phyloP scores from a whole-genome alignment of 1,139 yeast genomes.

The Trichomonascaceae sp. region DNA sequence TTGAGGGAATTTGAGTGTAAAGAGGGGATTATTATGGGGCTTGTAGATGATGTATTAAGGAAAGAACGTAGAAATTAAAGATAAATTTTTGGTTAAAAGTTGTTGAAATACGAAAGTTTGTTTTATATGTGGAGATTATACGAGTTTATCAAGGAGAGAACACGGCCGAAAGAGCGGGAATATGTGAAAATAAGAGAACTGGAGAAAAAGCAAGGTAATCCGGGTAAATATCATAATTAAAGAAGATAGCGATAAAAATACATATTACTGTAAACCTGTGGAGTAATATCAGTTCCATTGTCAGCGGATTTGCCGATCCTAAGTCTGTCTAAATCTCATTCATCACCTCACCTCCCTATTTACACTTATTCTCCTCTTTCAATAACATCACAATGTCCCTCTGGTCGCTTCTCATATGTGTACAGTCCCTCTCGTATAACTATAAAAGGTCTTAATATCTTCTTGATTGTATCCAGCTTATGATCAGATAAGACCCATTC shows the following conservation, averaged over 20 bases:
- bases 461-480: background rate
- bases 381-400: background rate
- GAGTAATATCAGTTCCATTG: too few species aligned
- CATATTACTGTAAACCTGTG: too few species aligned
- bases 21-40: background rate
- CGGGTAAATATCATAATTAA: too few species aligned
- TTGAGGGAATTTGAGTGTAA: background rate
- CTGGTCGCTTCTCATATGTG: constrained; percentile 11
- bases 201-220: too few species aligned
- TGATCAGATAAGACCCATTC: background rate
- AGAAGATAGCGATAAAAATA: too few species aligned
- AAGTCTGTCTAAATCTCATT: too few species aligned
- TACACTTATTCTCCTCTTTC: background rate
- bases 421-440: constrained; percentile 7
- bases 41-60: background rate
- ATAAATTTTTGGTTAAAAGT: background rate
- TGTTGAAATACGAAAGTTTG: background rate
- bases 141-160: too few species aligned
- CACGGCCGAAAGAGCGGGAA: too few species aligned
- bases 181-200: too few species aligned
- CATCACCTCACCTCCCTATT: background rate
- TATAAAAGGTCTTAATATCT: constrained; percentile 1
- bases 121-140: background rate
- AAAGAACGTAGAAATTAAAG: background rate
- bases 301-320: too few species aligned